Base-by-base conservation (phyloP, 768 basidiomycete genomes). In the Tulasnella sp. region DNA sequence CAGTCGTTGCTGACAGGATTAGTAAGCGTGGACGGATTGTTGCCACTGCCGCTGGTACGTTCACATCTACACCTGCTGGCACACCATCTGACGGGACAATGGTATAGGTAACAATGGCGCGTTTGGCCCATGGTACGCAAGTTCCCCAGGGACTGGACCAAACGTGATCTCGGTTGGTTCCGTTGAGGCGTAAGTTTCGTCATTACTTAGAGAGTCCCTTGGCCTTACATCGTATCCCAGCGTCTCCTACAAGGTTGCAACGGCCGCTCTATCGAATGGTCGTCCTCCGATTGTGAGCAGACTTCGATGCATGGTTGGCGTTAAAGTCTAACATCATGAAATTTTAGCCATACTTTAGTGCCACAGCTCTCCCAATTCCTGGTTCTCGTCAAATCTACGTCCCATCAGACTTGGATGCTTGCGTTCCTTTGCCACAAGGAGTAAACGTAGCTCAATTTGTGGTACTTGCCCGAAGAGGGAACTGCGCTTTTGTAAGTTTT, bases 1-100 rank as follows among this genome's bases (percentile, higher is more conserved):
- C 75, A 8, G 78, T 81, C 1, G 68, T 82, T 3, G 74, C 79
- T 0, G 75, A 73, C 57, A 65, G 79, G 39, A 72, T 84, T 34
- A 72, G 76, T 2, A 67, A 63, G 3, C 64, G 65, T 22, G 81
- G 82, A 5, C 76, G 70, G 57, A 69, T 80, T 41, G 74, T 83
- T 34, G 78, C 75, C 9, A 33, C 45, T 44, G 24, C 54, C 19
- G 53, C 53, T 12, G 51, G 51, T 53, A 16, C 7, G 51, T 53
- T n/a, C 29, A 7, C 15, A 10, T n/a, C 3, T 24, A 13, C 16
- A 32, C 12, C 10, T 2, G 31, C 8, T 10, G 20, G 13, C 7
- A 13, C 8, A 3, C 2, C 25, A 20, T 9, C 2, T 40, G n/a
- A 3, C 35, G 16, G 47, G 27, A 3, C 47, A n/a, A 20, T 25